Base-by-base conservation (phyloP, 148 eudicot species). In the Vaccinium vitisidaea region DNA sequence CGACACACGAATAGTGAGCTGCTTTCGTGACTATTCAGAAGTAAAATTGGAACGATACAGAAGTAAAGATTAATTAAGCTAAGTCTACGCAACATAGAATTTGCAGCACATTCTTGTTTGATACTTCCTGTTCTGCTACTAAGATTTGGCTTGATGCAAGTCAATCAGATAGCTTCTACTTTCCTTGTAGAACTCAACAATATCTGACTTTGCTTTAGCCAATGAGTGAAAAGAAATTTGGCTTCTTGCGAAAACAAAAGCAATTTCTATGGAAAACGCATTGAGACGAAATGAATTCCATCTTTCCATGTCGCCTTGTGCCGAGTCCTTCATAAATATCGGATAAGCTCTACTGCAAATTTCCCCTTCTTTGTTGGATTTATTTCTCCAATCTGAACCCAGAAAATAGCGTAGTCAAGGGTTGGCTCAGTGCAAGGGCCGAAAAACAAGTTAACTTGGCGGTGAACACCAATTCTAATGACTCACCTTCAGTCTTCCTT, bases 401-500 rank as follows among this genome's bases (percentile, higher is more conserved):
- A 80, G 61, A 43, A 46, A 49, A 27, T 71, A 53, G 4, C 5
- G 16, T 32, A 73, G 27, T 87, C 23, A 59, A 50, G 76, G 43
- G 21, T 9, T 77, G 77, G 55, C 56, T 70, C 49, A 59, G 25
- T 58, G 46, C 46, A 59, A 56, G 52, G 5, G 19, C n/a, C 53
- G 36, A 43, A 46, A 73, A n/a, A 67, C 39, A 21, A 12, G 46
- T 23, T 3, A 10, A 53, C 30, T 3, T 5, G 46, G 6, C 18
- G 58, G 53, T 15, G 19, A 25, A 16, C 46, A 25, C 69, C n/a
- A n/a, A 50, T 30, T 19, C 18, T 25, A 52, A 50, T 84, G 23
- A 85, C 88, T 84, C 63, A 96, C 97, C 95, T 96, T 95, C 48
- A 94, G 85, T 87, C 99, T 92, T 86, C 99, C 99, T 82, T 89